Conservation (phyloP, 495 filamentous ascomycete genomes). For the Darksidea phi region DNA sequence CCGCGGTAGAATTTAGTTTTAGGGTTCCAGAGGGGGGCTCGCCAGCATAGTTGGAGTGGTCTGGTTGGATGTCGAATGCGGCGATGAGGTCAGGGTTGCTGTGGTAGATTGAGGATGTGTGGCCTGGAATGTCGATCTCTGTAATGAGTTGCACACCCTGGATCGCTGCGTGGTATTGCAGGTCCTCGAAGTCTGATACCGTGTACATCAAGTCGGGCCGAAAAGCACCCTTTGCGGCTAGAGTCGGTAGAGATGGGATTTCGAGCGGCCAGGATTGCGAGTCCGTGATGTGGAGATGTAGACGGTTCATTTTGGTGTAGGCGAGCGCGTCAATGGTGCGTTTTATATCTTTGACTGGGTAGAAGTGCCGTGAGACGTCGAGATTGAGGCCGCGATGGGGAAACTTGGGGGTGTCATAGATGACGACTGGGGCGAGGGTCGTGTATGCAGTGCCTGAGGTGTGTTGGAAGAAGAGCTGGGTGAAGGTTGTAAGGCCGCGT, state of each 20-base stretch:
- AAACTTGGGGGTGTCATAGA: slow-evolving; percentile 66
- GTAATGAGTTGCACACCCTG: slow-evolving; percentile 71
- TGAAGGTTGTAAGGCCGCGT: slow-evolving; percentile 66
- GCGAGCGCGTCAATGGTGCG: slow-evolving; percentile 69
- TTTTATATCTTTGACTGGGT: slow-evolving; percentile 60
- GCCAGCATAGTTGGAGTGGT: slow-evolving; percentile 64
- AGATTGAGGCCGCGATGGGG: slow-evolving; percentile 72
- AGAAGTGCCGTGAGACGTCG: slow-evolving; percentile 67
- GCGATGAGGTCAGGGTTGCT: slow-evolving; percentile 72
- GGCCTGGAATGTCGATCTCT: slow-evolving; percentile 81
- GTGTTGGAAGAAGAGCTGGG: slow-evolving; percentile 72
- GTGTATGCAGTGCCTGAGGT: slow-evolving; percentile 62
- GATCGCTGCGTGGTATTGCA: slow-evolving; percentile 65
- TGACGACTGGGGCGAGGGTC: slow-evolving; percentile 61
- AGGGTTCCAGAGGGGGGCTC: slow-evolving; percentile 76
- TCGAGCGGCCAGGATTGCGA: slow-evolving; percentile 82
- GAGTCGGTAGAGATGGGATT: slow-evolving; percentile 67
- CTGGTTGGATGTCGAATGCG: slow-evolving; percentile 64
- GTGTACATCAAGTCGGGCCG: slow-evolving; percentile 59
- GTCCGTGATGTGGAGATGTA: slow-evolving; percentile 79
- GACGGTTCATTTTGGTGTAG: slow-evolving; percentile 75
- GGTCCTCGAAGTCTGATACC: slow-evolving; percentile 57
- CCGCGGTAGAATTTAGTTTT: slow-evolving; percentile 66
- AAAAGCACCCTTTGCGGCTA: slow-evolving; percentile 70
- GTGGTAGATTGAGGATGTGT: slow-evolving; percentile 62